Conservation (phyloP, 1,284 basidiomycete species). For the Boletus subluridellus region DNA sequence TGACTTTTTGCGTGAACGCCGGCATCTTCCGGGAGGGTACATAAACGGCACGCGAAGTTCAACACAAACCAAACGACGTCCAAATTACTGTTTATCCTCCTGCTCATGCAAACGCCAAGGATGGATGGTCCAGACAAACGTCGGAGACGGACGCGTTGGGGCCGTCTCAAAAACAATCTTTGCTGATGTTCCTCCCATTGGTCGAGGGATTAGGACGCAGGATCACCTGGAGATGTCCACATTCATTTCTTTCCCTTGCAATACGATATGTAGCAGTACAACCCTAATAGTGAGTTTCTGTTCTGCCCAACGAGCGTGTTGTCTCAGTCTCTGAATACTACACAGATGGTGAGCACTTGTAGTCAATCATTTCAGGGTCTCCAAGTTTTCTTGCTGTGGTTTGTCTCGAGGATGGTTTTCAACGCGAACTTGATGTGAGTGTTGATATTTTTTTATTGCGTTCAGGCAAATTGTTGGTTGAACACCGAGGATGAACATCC, state of each 20-base stretch:
- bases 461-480: slow-evolving; percentile 4
- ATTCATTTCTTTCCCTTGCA: background rate
- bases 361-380: background rate
- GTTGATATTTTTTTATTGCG: background rate
- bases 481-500: slow-evolving; percentile 70
- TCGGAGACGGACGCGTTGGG: slow-evolving; percentile 55
- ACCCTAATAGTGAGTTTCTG: slow-evolving; percentile 13
- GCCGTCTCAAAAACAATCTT: slow-evolving; percentile 83
- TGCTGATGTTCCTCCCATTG: slow-evolving; percentile 81
- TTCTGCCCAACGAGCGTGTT: background rate
- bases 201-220: slow-evolving; percentile 83
- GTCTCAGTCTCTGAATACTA: slow-evolving; percentile 2
- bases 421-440: slow-evolving; percentile 8
- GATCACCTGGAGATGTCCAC: slow-evolving; percentile 83
- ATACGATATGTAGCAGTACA: slow-evolving; percentile 14
- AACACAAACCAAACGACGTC: slow-evolving; percentile 45
- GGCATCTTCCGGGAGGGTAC: slow-evolving; percentile 28
- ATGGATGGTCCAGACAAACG: slow-evolving; percentile 85
- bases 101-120: slow-evolving; percentile 46
- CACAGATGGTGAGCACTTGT: slow-evolving; percentile 4
- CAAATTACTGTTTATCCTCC: slow-evolving; percentile 75
- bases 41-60: slow-evolving; percentile 8
- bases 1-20: slow-evolving; percentile 10
- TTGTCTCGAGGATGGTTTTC: background rate
- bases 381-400: background rate